phyloP scores from a whole-genome alignment of 768 basidiomycete species.

The Agaricus subrufescens region DNA sequence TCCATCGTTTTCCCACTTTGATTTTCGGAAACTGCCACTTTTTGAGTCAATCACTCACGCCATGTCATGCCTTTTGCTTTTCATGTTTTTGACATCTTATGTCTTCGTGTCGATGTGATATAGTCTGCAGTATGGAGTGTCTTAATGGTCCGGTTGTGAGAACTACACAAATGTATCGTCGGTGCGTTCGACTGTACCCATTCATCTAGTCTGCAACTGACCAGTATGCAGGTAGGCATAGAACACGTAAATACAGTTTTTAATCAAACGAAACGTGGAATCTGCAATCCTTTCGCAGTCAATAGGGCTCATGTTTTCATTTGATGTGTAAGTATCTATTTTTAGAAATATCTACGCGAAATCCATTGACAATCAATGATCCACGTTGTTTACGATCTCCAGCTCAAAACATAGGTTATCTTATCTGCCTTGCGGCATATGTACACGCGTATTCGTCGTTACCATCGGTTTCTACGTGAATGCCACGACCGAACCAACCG shows the following conservation, averaged over 20 bases:
- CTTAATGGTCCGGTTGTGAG: neutral
- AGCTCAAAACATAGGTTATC: conserved; percentile 9
- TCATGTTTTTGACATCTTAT: neutral
- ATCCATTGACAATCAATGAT: neutral
- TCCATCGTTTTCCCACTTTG: neutral
- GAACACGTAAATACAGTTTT: neutral
- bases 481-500: conserved; percentile 6
- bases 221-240: neutral
- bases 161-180: neutral
- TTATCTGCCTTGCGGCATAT: neutral
- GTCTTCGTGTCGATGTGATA: neutral
- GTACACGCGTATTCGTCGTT: conserved; percentile 7
- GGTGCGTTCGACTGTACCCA: neutral
- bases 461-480: neutral
- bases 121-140: neutral
- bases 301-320: neutral
- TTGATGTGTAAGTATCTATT: neutral
- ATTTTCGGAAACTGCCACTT: no score
- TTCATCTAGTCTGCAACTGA: neutral
- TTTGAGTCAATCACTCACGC: no score
- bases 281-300: neutral
- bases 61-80: neutral
- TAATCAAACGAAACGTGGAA: neutral
- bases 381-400: conserved; percentile 9
- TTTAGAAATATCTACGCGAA: neutral